Conservation (phyloP, 2,329 filamentous ascomycete genomes). For the Phialophora expanda region DNA sequence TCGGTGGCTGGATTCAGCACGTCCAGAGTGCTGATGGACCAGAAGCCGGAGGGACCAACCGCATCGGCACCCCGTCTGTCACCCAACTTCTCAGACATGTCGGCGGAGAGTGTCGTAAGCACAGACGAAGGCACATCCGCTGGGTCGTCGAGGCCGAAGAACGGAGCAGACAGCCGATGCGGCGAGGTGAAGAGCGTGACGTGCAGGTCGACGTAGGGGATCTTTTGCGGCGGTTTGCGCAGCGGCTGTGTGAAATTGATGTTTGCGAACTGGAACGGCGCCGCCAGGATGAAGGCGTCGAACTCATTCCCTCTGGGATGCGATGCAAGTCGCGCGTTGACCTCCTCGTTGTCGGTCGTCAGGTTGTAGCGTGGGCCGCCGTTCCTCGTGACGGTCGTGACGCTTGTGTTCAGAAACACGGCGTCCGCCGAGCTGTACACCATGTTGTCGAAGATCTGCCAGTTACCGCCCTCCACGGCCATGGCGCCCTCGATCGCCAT, state of each 20-base stretch:
- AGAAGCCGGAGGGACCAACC: constrained; percentile 78
- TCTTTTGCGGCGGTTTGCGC: constrained; percentile 66
- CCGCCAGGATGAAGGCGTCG: constrained; percentile 81
- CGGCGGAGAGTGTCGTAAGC: constrained; percentile 76
- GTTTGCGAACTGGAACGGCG: constrained; percentile 79
- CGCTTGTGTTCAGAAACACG: constrained; percentile 69
- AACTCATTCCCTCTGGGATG: constrained; percentile 53
- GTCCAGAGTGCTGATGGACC: constrained; percentile 78
- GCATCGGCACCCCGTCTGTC: constrained; percentile 55
- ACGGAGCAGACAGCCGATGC: constrained; percentile 69
- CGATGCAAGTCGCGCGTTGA: constrained; percentile 26
- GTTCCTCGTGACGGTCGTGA: constrained; percentile 64
- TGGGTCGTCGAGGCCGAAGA: constrained; percentile 69
- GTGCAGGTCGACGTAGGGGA: constrained; percentile 86
- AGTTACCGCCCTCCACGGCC: constrained; percentile 82
- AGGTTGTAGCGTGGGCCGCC: constrained; percentile 44
- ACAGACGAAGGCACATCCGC: constrained; percentile 71
- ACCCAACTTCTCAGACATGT: constrained; percentile 53
- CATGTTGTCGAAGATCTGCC: constrained; percentile 91
- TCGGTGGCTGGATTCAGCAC: constrained; percentile 61
- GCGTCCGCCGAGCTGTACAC: constrained; percentile 66
- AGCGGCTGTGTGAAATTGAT: constrained; percentile 60
- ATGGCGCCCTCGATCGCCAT: constrained; percentile 87
- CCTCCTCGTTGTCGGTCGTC: constrained; percentile 42
- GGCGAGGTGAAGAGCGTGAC: constrained; percentile 88